These are phyloP conservation scores for Zymoseptoria ardabiliae DNA, from an alignment of 2,329 filamentous ascomycete species.

Conservation along the genomic window DNA sequence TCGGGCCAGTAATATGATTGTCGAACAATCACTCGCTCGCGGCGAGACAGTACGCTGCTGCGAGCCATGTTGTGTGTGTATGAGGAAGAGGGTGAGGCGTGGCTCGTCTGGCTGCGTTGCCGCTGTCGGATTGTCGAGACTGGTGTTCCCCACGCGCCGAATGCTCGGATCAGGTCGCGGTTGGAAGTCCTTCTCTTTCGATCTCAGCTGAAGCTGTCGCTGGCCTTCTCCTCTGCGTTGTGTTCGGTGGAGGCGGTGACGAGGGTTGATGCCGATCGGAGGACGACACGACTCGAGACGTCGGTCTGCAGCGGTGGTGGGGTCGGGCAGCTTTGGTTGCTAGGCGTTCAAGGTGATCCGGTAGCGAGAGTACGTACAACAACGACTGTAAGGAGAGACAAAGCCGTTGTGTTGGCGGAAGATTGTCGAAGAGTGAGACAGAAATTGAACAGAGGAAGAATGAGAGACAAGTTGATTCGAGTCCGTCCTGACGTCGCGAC, in stretches of 20 bases:
- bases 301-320: background rate
- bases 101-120: background rate
- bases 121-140: background rate
- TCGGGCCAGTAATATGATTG: constrained; percentile 58
- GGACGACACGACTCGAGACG: background rate
- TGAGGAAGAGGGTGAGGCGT: background rate
- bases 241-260: background rate
- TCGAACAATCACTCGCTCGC: constrained; percentile 36
- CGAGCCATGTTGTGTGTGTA: constrained; percentile 21
- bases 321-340: background rate
- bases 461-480: background rate
- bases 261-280: background rate
- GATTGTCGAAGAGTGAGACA: background rate
- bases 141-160: background rate
- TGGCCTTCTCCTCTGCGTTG: background rate
- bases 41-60: constrained; percentile 23
- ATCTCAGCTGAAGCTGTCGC: background rate
- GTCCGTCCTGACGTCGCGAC: background rate
- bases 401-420: background rate
- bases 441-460: background rate
- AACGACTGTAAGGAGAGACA: background rate
- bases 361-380: background rate
- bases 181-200: background rate
- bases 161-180: background rate
- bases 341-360: background rate